phyloP scores from a whole-genome alignment of 2,329 filamentous ascomycete species.

The Berkeleyomyces basicola region DNA sequence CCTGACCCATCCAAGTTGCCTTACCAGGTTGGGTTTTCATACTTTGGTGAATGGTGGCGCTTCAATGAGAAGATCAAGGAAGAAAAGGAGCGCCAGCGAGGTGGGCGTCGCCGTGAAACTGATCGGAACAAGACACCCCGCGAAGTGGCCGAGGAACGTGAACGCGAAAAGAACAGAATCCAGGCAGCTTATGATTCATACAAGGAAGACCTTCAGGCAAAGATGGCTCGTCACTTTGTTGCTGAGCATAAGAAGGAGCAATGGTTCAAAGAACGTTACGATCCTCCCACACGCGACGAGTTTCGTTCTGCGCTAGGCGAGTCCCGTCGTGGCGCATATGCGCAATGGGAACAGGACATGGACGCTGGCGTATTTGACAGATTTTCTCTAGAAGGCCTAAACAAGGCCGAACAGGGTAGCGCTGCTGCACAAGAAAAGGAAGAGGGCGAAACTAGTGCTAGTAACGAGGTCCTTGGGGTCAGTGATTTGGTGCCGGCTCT shows the following conservation, averaged over 20 bases:
- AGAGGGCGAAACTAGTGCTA: slow-evolving; percentile 81
- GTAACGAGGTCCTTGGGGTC: slow-evolving; percentile 83
- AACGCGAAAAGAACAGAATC: slow-evolving; percentile 63
- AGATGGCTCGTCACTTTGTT: slow-evolving; percentile 81
- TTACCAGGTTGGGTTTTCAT: slow-evolving; percentile 73
- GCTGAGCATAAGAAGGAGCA: slow-evolving; percentile 86
- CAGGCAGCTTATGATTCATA: slow-evolving; percentile 52
- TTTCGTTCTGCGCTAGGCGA: slow-evolving; percentile 63
- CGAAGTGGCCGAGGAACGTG: slow-evolving; percentile 55
- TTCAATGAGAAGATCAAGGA: slow-evolving; percentile 69
- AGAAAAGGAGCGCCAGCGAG: slow-evolving; percentile 54
- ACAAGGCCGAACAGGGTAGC: slow-evolving; percentile 78
- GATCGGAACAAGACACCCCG: slow-evolving; percentile 46
- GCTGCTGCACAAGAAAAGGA: slow-evolving; percentile 83
- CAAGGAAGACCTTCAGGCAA: slow-evolving; percentile 51
- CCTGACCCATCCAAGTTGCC: slow-evolving; percentile 55
- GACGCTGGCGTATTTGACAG: slow-evolving; percentile 79
- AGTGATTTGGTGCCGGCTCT: slow-evolving; percentile 73
- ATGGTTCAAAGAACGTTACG: slow-evolving; percentile 94
- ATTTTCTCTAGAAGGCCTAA: slow-evolving; percentile 83
- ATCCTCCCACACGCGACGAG: slow-evolving; percentile 61
- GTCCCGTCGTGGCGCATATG: slow-evolving; percentile 62
- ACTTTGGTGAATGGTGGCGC: slow-evolving; percentile 77
- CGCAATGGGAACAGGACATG: slow-evolving; percentile 78
- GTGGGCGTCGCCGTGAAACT: slow-evolving; percentile 50